Percentiles rank a stretch among this genome's conserved stretches.
phyloP scores from a whole-genome alignment of 495 filamentous ascomycete genomes.

The Penicillium bovifimosum region DNA sequence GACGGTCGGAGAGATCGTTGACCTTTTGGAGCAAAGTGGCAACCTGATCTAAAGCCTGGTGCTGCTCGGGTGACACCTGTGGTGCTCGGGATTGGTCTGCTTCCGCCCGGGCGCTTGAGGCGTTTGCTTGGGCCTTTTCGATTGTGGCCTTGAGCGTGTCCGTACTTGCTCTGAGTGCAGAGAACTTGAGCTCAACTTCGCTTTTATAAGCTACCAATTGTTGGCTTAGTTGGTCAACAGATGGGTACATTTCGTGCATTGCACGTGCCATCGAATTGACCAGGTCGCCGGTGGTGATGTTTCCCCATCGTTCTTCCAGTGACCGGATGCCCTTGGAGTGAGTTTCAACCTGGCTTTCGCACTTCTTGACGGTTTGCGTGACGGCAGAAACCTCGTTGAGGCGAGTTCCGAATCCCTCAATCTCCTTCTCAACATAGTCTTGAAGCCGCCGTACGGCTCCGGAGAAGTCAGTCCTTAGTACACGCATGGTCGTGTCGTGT shows the following conservation, averaged over 20 bases:
- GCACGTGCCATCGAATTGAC: conserved; percentile 30
- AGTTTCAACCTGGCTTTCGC: conserved; percentile 7
- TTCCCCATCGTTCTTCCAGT: conserved; percentile 34
- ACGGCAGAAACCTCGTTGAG: neutral
- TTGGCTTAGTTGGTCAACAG: conserved; percentile 1
- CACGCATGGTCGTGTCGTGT: neutral
- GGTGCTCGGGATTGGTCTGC: neutral
- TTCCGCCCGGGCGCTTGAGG: neutral
- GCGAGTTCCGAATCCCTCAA: neutral
- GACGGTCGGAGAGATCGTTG: neutral
- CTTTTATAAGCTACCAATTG: neutral
- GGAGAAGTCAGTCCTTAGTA: neutral
- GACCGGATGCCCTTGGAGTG: conserved; percentile 27
- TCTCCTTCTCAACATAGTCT: neutral
- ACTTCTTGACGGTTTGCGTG: neutral
- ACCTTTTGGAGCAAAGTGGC: neutral
- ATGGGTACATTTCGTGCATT: conserved; percentile 37
- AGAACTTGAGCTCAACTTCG: neutral
- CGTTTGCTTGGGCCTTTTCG: neutral
- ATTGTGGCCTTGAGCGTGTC: neutral
- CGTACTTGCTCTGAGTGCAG: neutral
- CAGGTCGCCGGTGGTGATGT: conserved; percentile 29
- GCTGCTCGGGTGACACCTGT: neutral
- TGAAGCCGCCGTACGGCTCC: neutral
- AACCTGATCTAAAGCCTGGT: neutral